Conservation (phyloP, 1,284 basidiomycete genomes). For the Amylostereum areolatum region DNA sequence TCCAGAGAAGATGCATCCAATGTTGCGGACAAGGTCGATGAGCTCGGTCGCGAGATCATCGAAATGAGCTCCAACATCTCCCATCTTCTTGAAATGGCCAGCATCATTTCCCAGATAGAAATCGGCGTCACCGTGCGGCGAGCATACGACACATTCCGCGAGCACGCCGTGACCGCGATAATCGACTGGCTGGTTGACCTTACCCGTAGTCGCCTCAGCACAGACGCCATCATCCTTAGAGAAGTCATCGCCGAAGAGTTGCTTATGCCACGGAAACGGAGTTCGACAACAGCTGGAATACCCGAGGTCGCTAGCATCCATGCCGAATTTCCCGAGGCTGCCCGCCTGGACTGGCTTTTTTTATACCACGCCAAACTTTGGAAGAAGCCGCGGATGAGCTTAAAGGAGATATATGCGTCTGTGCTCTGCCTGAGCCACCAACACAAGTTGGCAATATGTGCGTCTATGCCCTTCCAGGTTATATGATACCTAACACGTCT, state of each 20-base stretch:
- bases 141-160: slow-evolving; percentile 86
- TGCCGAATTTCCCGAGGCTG: slow-evolving; percentile 48
- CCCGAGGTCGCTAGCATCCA: slow-evolving; percentile 33
- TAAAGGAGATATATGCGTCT: slow-evolving; percentile 81
- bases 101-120: slow-evolving; percentile 82
- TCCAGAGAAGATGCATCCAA: slow-evolving; percentile 59
- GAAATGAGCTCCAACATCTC: slow-evolving; percentile 68
- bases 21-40: slow-evolving; percentile 70
- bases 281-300: slow-evolving; percentile 22
- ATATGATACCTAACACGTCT: slow-evolving; percentile 2
- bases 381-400: slow-evolving; percentile 75
- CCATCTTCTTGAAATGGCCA: slow-evolving; percentile 75
- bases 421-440: slow-evolving; percentile 68
- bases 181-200: slow-evolving; percentile 86
- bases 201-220: slow-evolving; percentile 62
- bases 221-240: slow-evolving; percentile 62
- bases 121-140: slow-evolving; percentile 87
- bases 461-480: slow-evolving; percentile 16
- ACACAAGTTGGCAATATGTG: slow-evolving; percentile 76
- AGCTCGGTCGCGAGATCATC: slow-evolving; percentile 82
- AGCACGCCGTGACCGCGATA: slow-evolving; percentile 79
- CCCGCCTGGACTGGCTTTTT: slow-evolving; percentile 69
- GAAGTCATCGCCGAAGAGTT: slow-evolving; percentile 72
- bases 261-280: slow-evolving; percentile 46
- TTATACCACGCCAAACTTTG: slow-evolving; percentile 77